These are phyloP conservation scores for Cryptococcus sp. DNA, from an alignment of 1,284 basidiomycete species.

Conservation along the genomic window DNA sequence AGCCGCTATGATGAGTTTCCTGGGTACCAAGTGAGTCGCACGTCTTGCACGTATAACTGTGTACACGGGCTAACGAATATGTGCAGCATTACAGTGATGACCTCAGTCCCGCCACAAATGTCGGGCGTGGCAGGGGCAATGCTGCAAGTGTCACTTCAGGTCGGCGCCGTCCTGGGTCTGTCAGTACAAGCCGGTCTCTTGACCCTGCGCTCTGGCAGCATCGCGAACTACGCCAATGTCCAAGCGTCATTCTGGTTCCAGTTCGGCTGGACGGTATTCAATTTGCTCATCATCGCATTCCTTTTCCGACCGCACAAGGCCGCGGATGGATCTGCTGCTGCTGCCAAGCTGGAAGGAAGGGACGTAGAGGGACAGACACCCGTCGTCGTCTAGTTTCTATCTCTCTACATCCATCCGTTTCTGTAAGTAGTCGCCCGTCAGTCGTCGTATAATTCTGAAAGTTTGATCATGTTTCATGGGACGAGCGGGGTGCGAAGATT, in stretches of 20 bases:
- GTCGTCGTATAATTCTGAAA: too few relatives aligned
- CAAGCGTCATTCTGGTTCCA: slow-evolving; percentile 46
- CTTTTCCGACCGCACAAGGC: slow-evolving; percentile 35
- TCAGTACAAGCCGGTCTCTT: slow-evolving; percentile 49
- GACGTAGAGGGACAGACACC: background rate
- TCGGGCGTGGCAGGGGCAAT: slow-evolving; percentile 49
- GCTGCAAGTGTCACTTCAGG: slow-evolving; percentile 46
- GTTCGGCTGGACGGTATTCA: slow-evolving; percentile 44
- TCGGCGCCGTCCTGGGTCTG: slow-evolving; percentile 44
- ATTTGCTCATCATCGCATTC: slow-evolving; percentile 34
- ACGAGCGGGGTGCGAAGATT: too few relatives aligned
- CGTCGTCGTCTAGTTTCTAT: background rate
- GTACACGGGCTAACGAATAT: background rate
- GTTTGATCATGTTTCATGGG: too few relatives aligned
- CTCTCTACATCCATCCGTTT: too few relatives aligned
- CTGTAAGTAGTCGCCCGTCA: too few relatives aligned
- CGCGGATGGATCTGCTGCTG: background rate
- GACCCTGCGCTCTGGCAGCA: slow-evolving; percentile 39
- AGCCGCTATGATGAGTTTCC: slow-evolving; percentile 22
- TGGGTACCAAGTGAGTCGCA: slow-evolving; percentile 26
- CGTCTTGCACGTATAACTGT: background rate
- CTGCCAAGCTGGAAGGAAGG: background rate
- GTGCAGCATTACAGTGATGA: slow-evolving; percentile 42
- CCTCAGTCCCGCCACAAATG: slow-evolving; percentile 37
- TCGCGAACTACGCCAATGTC: slow-evolving; percentile 41